Conservation (phyloP, 2,329 filamentous ascomycete species). For the Penicillium sclerotiorum region DNA sequence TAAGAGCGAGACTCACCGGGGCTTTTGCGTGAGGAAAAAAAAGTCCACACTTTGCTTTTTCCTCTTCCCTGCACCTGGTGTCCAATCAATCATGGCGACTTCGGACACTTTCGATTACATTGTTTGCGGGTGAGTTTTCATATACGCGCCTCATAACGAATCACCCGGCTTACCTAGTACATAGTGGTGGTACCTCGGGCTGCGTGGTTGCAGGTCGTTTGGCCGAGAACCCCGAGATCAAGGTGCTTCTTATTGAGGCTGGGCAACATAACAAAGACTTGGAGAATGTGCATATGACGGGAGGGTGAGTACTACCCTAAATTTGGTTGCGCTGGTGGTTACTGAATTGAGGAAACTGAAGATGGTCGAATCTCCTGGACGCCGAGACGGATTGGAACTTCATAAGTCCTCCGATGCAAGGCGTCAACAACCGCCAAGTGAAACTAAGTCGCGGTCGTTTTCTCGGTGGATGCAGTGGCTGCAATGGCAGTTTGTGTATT, state of each 20-base stretch:
- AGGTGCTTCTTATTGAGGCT: constrained; percentile 52
- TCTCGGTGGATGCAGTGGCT: constrained; percentile 46
- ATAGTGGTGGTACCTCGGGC: constrained; percentile 52
- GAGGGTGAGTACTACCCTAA: constrained; percentile 32
- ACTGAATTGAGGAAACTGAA: constrained; percentile 8
- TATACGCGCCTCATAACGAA: not conserved
- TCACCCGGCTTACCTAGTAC: not conserved
- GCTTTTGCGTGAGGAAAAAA: not conserved
- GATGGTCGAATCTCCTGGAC: constrained; percentile 48
- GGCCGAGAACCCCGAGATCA: constrained; percentile 47
- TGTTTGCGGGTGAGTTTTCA: constrained; percentile 31
- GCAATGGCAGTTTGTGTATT: constrained; percentile 49
- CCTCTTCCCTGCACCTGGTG: too few relatives aligned
- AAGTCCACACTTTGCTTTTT: too few relatives aligned
- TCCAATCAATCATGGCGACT: constrained; percentile 14
- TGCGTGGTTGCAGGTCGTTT: constrained; percentile 54
- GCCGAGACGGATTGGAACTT: constrained; percentile 51
- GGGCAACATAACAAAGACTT: constrained; percentile 49
- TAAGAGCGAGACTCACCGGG: not conserved
- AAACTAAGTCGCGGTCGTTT: constrained; percentile 49
- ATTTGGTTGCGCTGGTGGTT: not conserved
- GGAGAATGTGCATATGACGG: constrained; percentile 51
- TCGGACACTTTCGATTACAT: constrained; percentile 32
- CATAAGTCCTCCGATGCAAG: constrained; percentile 42
- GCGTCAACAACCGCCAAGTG: constrained; percentile 44